phyloP scores from a whole-genome alignment of 1,139 yeast species.

The Blastobotrys arbuscula region DNA sequence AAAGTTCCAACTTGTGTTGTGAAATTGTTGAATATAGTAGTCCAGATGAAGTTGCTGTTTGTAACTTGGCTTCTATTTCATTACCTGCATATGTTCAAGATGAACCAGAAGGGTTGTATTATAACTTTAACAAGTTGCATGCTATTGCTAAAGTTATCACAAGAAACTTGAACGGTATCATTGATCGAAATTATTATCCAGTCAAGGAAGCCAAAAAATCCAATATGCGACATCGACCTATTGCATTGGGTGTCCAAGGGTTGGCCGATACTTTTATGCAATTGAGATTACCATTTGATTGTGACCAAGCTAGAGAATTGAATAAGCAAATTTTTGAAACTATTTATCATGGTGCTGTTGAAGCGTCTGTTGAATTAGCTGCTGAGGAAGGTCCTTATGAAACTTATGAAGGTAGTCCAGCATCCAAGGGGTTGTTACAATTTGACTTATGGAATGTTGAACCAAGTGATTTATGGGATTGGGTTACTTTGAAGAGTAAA shows the following conservation, averaged over 20 bases:
- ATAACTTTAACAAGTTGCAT: constrained; percentile 68
- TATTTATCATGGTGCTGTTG: constrained; percentile 80
- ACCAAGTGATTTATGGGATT: constrained; percentile 67
- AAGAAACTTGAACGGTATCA: constrained; percentile 66
- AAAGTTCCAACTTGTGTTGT: constrained; percentile 84
- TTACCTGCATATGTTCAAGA: constrained; percentile 59
- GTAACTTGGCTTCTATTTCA: constrained; percentile 84
- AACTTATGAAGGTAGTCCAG: constrained; percentile 72
- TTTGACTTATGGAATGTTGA: constrained; percentile 76
- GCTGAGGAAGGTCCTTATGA: constrained; percentile 58
- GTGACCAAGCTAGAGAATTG: constrained; percentile 60
- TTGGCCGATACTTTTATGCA: constrained; percentile 79
- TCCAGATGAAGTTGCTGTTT: constrained; percentile 85
- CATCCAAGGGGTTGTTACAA: constrained; percentile 71
- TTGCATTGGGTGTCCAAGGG: constrained; percentile 88
- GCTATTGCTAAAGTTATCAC: constrained; percentile 68
- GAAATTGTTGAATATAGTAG: constrained; percentile 86
- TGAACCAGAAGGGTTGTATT: constrained; percentile 48
- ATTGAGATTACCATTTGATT: constrained; percentile 74
- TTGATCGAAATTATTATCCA: constrained; percentile 77
- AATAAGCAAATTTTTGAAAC: constrained; percentile 85
- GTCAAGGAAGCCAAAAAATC: constrained; percentile 62
- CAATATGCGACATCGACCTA: constrained; percentile 74
- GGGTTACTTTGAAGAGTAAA: constrained; percentile 63
- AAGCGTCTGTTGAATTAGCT: constrained; percentile 74